Conservation (phyloP, 75 land plant genomes). For the Adiantum capillusveneris region DNA sequence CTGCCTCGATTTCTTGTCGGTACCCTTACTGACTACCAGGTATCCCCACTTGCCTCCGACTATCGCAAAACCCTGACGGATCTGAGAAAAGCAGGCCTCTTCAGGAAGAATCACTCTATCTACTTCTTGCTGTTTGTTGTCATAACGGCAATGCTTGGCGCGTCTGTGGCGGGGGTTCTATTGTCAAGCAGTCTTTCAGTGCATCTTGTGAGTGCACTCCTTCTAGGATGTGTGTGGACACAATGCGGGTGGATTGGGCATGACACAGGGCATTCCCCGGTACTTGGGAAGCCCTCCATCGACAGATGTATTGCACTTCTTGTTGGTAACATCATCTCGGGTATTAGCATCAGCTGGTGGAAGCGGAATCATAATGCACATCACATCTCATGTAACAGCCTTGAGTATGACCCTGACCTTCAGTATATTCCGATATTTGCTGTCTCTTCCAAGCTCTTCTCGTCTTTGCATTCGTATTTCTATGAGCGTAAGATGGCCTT, state of each 20-base stretch:
- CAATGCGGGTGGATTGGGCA: constrained; percentile 75
- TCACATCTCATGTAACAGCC: constrained; percentile 61
- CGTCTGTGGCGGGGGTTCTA: constrained; percentile 48
- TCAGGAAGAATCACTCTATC: constrained; percentile 24
- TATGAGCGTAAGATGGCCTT: constrained; percentile 57
- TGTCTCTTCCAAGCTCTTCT: constrained; percentile 51
- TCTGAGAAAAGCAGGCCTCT: constrained; percentile 48
- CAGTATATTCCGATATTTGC: constrained; percentile 83
- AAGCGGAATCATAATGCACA: constrained; percentile 80
- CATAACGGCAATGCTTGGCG: constrained; percentile 11
- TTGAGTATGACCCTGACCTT: constrained; percentile 77
- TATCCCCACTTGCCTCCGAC: constrained; percentile 54
- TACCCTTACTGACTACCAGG: constrained; percentile 29
- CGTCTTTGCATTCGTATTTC: constrained; percentile 39
- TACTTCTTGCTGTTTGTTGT: constrained; percentile 2
- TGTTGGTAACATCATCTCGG: constrained; percentile 58
- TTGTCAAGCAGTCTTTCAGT: constrained; percentile 20
- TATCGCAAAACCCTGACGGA: constrained; percentile 38
- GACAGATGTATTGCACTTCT: constrained; percentile 38
- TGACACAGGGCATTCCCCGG: constrained; percentile 62
- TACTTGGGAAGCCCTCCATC: constrained; percentile 17
- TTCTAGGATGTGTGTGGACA: constrained; percentile 61
- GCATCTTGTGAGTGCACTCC: constrained; percentile 36
- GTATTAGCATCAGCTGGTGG: constrained; percentile 85
- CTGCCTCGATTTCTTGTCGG: constrained; percentile 50